Percentiles rank a stretch among this genome's conserved stretches.
Evolutionary conservation across 805 yeast genomes (phyloP).

Genomic region (Metschnikowia lachancei): DNA sequence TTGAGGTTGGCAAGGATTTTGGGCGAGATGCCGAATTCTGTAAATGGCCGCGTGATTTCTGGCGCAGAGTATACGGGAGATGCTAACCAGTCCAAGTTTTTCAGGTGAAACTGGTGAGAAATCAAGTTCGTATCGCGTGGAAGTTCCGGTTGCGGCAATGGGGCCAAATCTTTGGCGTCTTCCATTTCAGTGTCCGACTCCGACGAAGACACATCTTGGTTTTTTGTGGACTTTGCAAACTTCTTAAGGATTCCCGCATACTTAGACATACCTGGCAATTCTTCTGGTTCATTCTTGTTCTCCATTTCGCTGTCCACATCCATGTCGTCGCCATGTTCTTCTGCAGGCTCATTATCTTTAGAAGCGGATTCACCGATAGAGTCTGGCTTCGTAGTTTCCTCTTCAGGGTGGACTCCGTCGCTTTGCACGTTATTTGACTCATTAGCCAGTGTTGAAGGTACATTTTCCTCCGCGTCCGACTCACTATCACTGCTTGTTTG

Average conservation of each 20-base stretch:
- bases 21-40: conserved; percentile 44
- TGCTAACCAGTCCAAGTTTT: conserved; percentile 63
- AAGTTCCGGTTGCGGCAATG: conserved; percentile 81
- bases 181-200: conserved; percentile 26
- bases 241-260: conserved; percentile 53
- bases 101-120: conserved; percentile 26
- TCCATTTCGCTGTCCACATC: not conserved
- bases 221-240: conserved; percentile 35
- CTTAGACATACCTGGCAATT: conserved; percentile 28
- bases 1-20: conserved; percentile 47
- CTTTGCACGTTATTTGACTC: not conserved
- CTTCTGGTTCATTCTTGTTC: conserved; percentile 6
- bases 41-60: conserved; percentile 45
- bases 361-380: not conserved
- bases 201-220: conserved; percentile 23
- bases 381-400: not conserved
- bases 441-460: not conserved
- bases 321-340: not conserved
- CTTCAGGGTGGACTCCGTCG: not conserved
- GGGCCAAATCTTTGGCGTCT: conserved; percentile 46
- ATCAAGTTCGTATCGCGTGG: conserved; percentile 49
- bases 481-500: not conserved
- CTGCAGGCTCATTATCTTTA: not conserved
- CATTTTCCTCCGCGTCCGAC: no score
- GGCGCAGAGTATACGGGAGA: conserved; percentile 58